Conservation (phyloP, 805 yeast genomes). For the Saccharomycopsis sp. region DNA sequence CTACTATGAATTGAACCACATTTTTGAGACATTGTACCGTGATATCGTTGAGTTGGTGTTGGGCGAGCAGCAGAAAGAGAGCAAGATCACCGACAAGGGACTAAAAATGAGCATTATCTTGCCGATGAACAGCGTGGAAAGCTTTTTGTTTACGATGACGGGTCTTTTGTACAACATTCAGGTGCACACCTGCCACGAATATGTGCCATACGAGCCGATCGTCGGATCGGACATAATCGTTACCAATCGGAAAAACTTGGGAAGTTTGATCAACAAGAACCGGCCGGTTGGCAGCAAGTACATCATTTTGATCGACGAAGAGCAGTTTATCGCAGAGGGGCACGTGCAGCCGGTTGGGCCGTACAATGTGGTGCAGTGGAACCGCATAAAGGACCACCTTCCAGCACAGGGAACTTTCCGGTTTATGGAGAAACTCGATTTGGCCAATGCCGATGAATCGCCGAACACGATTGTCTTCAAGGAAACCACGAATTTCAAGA, state of each 20-base stretch:
- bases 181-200: conserved; percentile 14
- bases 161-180: conserved; percentile 17
- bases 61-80: background rate
- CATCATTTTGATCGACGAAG: conserved; percentile 10
- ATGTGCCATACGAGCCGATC: conserved; percentile 4
- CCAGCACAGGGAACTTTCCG: background rate
- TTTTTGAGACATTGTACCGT: background rate
- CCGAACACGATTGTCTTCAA: background rate
- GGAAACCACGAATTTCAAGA: conserved; percentile 20
- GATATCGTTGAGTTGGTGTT: background rate
- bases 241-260: background rate
- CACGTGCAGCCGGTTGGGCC: background rate
- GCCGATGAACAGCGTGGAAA: conserved; percentile 11
- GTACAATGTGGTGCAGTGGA: background rate
- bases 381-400: background rate
- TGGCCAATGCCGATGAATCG: background rate
- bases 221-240: background rate
- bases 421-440: conserved; percentile 14
- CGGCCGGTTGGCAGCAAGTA: background rate
- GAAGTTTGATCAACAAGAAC: background rate
- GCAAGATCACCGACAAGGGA: background rate
- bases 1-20: conserved; percentile 9
- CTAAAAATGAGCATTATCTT: conserved; percentile 9
- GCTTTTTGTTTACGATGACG: conserved; percentile 15
- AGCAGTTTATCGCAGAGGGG: background rate